Evolutionary conservation across 2,329 filamentous ascomycete genomes (phyloP), one percentile per base, ranked within the genome.

Genomic region (Monosporascus sp.): DNA sequence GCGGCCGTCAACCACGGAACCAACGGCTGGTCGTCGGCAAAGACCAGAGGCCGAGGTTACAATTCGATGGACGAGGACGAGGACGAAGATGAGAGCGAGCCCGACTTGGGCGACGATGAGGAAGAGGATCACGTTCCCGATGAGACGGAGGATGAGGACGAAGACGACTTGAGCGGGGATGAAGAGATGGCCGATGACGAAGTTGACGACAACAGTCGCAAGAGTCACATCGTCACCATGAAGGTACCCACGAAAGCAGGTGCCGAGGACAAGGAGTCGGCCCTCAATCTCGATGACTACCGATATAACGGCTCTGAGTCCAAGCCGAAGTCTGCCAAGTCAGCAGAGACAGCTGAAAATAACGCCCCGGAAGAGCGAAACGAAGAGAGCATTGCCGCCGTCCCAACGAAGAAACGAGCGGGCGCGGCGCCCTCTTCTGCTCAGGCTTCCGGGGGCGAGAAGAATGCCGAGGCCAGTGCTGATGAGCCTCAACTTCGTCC

Each of bases 151-250:
- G 74, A 75, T 8, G 78, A 81, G 7, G 84, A 86, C 3, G 74
- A 86, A 31, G 78, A 82, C 1, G 76, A 80, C 17, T 74, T 77
- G n/a, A 80, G 84, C 40, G 81, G 82, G 51, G 78, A 79, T 14
- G 79, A 79, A 40, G 73, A 73, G 38, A 78, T 83, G 65, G 74
- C 74, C 11, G 80, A 85, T 40, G 80, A 80, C 48, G 63, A 78
- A 44, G 70, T 76, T 1, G 76, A 77, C 38, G 71, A 74, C 20
- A 70, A 69, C 55, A 46, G 43, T 46, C 57, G 69, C 56, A 77
- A 78, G 61, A 89, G 84, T 60, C 78, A 93, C 41, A 79, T 96
- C 49, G 87, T 96, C 53, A 92, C 89, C 67, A 77, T 96, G 15
- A 78, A 79, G 7, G 70, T 85, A 38, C 60, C 64, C 2, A 49